phyloP scores from a whole-genome alignment of 2,329 filamentous ascomycete species.

The Fonsecaea pugnacius region DNA sequence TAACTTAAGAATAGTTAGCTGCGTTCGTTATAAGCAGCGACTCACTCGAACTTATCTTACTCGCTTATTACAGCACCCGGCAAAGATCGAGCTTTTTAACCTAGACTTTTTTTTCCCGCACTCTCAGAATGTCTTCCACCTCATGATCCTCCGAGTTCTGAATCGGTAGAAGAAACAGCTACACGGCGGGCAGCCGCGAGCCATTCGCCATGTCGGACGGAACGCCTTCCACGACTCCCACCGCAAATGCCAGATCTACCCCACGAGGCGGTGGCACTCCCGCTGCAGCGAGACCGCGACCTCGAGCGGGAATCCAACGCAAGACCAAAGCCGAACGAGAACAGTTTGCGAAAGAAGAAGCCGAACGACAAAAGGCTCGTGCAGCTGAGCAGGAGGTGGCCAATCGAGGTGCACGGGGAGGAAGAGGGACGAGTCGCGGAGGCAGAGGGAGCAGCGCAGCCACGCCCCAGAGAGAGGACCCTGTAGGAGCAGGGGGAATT shows the following conservation, averaged over 20 bases:
- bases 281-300: conserved; percentile 22
- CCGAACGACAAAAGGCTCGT: conserved; percentile 34
- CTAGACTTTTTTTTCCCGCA: background rate
- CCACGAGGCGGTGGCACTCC: background rate
- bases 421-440: conserved; percentile 19
- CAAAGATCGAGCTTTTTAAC: no score
- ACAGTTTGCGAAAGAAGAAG: conserved; percentile 36
- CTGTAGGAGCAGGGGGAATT: conserved; percentile 27
- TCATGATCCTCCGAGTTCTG: background rate
- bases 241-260: conserved; percentile 20
- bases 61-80: background rate
- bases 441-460: conserved; percentile 17
- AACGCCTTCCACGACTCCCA: conserved; percentile 8
- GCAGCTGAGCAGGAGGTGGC: conserved; percentile 23
- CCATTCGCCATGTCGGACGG: conserved; percentile 15
- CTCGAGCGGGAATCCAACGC: conserved; percentile 35
- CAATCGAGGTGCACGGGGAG: conserved; percentile 25
- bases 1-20: background rate
- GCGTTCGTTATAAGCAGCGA: background rate
- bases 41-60: background rate
- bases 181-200: background rate
- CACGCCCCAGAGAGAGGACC: conserved; percentile 6
- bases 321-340: conserved; percentile 38
- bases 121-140: background rate
- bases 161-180: background rate